Conservation (phyloP, 2,329 filamentous ascomycete species). For the Fusarium devonianum region DNA sequence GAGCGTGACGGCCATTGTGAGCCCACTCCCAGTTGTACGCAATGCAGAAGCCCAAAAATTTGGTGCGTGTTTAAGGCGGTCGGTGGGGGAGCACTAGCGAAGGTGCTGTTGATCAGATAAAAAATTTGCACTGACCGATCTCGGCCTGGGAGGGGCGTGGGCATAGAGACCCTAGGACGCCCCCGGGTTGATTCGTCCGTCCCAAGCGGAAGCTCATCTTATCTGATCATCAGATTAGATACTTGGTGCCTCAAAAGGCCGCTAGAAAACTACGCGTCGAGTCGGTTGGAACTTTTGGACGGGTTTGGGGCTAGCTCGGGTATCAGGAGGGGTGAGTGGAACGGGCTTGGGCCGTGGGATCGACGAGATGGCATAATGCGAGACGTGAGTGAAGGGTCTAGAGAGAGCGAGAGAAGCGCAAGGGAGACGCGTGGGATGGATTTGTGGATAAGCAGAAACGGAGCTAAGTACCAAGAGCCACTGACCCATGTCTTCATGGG, state of each 20-base stretch:
- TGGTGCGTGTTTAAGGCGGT: too few species aligned
- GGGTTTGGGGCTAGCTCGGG: neutral
- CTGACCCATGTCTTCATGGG: neutral
- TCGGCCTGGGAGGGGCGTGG: slow-evolving; percentile 24
- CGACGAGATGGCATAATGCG: slow-evolving; percentile 11
- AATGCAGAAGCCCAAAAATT: too few species aligned
- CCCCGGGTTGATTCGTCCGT: neutral
- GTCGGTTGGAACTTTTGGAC: neutral
- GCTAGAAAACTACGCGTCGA: slow-evolving; percentile 14
- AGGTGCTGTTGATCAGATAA: slow-evolving; percentile 38
- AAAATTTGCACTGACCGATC: slow-evolving; percentile 36
- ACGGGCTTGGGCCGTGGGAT: slow-evolving; percentile 1
- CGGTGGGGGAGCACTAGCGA: slow-evolving; percentile 1
- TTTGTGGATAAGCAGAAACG: slow-evolving; percentile 6
- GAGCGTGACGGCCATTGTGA: too few species aligned
- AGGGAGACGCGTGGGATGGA: slow-evolving; percentile 3
- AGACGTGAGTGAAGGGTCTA: slow-evolving; percentile 1
- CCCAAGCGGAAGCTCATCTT: slow-evolving; percentile 45
- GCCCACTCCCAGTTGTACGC: too few species aligned
- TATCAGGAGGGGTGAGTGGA: slow-evolving; percentile 1
- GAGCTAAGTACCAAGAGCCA: slow-evolving; percentile 12
- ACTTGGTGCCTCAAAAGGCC: slow-evolving; percentile 26
- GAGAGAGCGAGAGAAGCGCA: slow-evolving; percentile 1
- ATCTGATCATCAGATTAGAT: slow-evolving; percentile 57
- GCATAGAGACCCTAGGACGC: slow-evolving; percentile 5